Evolutionary conservation across 139 green algal genomes (phyloP).

Genomic region (Chlorella ohadii): DNA sequence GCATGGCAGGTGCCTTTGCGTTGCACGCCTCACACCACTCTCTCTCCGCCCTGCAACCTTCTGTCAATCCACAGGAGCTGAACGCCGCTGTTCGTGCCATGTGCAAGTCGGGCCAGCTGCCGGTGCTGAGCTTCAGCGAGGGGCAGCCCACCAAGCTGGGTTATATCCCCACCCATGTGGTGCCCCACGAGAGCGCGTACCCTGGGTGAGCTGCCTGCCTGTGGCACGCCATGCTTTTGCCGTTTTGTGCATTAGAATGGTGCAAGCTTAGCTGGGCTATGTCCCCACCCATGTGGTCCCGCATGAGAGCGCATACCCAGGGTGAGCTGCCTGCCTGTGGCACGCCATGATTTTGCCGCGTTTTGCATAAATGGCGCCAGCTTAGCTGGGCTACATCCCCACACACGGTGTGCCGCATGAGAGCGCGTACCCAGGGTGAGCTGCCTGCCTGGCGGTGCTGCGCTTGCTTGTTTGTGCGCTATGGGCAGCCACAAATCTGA

Average conservation of each 20-base stretch:
- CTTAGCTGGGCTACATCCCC: constrained; percentile 54
- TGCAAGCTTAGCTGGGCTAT: constrained; percentile 25
- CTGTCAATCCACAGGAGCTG: constrained; percentile 30
- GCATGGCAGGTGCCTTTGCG: background rate
- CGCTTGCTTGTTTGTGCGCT: too few relatives aligned
- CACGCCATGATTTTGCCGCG: too few relatives aligned
- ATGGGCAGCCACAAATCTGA: too few relatives aligned
- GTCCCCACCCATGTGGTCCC: constrained; percentile 78
- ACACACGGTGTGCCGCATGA: constrained; percentile 77
- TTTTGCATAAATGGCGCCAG: too few relatives aligned
- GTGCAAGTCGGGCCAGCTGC: constrained; percentile 44
- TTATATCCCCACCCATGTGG: constrained; percentile 69
- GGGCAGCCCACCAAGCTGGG: constrained; percentile 62
- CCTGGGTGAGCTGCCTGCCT: constrained; percentile 57
- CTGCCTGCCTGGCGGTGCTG: too few relatives aligned
- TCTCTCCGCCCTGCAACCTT: background rate
- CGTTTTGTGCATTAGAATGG: too few relatives aligned
- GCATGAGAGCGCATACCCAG: constrained; percentile 70
- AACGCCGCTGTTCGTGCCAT: constrained; percentile 64
- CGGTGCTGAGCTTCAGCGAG: constrained; percentile 72
- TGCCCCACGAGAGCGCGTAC: constrained; percentile 72
- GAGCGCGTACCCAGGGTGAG: constrained; percentile 74
- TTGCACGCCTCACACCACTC: background rate
- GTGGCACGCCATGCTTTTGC: too few relatives aligned
- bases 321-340: constrained; percentile 39